These are phyloP conservation scores for Mortierella sp. DNA, from an alignment of 371 early-diverging fungal genomes.

Conservation along the genomic window DNA sequence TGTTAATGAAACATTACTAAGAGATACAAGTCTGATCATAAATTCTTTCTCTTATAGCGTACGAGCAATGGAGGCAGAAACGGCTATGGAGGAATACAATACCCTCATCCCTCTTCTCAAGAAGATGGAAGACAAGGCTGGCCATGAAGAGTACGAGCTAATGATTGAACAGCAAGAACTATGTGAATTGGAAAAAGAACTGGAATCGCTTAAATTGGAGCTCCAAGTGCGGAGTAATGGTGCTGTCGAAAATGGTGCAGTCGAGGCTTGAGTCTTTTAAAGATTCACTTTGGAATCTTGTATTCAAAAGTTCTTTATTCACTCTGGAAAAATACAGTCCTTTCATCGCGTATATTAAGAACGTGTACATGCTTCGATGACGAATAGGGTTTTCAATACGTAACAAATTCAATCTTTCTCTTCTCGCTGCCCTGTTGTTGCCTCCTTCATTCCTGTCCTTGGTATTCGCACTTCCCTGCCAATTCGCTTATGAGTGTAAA, in stretches of 20 bases:
- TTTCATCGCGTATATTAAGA: conserved; percentile 21
- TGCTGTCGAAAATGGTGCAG: not conserved
- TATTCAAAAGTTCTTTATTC: conserved; percentile 33
- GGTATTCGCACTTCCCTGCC: not conserved
- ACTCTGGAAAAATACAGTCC: conserved; percentile 29
- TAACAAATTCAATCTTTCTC: not conserved
- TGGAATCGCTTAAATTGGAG: conserved; percentile 16
- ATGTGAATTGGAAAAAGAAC: conserved; percentile 1
- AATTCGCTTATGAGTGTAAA: too few species aligned
- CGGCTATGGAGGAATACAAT: conserved; percentile 18
- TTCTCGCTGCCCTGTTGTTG: not conserved
- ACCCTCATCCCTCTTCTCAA: conserved; percentile 15
- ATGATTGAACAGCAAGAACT: conserved; percentile 23
- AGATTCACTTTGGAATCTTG: too few species aligned
- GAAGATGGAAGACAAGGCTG: conserved; percentile 32
- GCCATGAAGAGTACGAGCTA: conserved; percentile 33
- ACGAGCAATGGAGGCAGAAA: conserved; percentile 26
- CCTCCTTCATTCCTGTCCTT: not conserved
- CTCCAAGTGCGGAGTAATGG: not conserved
- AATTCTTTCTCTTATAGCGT: conserved; percentile 6
- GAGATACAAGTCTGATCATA: not conserved
- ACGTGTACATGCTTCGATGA: conserved; percentile 1
- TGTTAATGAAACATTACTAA: not conserved
- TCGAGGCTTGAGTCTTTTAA: too few species aligned
- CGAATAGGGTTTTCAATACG: not conserved